Evolutionary conservation across 2,329 filamentous ascomycete species (phyloP).

Genomic region (Laburnicola sp.): DNA sequence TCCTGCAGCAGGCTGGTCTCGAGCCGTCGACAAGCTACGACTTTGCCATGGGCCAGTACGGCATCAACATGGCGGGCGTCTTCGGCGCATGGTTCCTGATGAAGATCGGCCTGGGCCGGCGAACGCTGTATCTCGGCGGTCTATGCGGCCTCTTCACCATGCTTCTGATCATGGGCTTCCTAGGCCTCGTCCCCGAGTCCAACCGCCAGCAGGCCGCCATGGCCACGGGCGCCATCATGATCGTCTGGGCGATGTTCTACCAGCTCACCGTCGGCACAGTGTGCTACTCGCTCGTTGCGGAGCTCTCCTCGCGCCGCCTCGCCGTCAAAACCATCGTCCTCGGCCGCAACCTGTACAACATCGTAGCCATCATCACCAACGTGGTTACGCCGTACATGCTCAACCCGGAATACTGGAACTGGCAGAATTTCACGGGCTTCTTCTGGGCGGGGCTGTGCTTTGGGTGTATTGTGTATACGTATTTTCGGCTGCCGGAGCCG

Average conservation of each 20-base stretch:
- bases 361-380: constrained; percentile 78
- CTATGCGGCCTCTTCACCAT: constrained; percentile 70
- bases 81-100: constrained; percentile 82
- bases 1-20: constrained; percentile 54
- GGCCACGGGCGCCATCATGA: constrained; percentile 83
- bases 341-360: constrained; percentile 74
- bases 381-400: constrained; percentile 92
- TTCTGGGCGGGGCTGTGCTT: constrained; percentile 86
- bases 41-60: constrained; percentile 60
- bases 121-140: constrained; percentile 75
- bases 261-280: constrained; percentile 87
- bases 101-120: constrained; percentile 72
- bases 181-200: constrained; percentile 68
- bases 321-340: constrained; percentile 92
- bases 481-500: constrained; percentile 80
- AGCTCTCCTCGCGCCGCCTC: constrained; percentile 78
- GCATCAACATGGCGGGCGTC: constrained; percentile 76
- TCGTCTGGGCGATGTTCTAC: constrained; percentile 60
- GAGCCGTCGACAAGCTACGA: constrained; percentile 48
- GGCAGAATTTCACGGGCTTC: constrained; percentile 84
- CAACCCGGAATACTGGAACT: constrained; percentile 84
- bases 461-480: constrained; percentile 78
- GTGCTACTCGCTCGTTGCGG: constrained; percentile 84
- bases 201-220: constrained; percentile 66
- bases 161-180: constrained; percentile 82